Percentiles rank a stretch among this genome's conserved stretches.
These are phyloP conservation scores for Hygrocybe punicea DNA, from an alignment of 768 basidiomycete species.

Conservation along the genomic window DNA sequence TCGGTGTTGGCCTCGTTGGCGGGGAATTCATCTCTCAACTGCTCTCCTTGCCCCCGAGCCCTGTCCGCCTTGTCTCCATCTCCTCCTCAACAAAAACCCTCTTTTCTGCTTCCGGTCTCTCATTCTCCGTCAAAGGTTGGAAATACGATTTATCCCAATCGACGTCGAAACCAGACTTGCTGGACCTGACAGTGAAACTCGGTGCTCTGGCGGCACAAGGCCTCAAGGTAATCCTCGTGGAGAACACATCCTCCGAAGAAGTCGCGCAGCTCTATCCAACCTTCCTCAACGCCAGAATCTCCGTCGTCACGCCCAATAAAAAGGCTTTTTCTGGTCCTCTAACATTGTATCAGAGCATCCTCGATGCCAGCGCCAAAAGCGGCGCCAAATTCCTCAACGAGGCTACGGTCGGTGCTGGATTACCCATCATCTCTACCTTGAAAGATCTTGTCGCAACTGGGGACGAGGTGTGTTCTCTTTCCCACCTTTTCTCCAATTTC, in stretches of 20 bases:
- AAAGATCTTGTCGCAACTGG: constrained; percentile 91
- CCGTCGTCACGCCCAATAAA: constrained; percentile 96
- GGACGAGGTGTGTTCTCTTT: constrained; percentile 61
- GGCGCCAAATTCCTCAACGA: constrained; percentile 79
- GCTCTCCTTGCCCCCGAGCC: constrained; percentile 53
- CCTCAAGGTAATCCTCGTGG: constrained; percentile 68
- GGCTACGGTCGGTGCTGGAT: constrained; percentile 91
- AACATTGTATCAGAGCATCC: constrained; percentile 64
- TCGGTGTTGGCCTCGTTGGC: constrained; percentile 93
- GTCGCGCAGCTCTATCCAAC: constrained; percentile 80
- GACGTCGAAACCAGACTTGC: constrained; percentile 47
- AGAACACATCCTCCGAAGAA: constrained; percentile 85
- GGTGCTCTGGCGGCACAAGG: constrained; percentile 44
- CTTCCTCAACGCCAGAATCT: constrained; percentile 74
- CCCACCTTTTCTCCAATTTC: background rate
- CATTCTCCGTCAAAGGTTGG: constrained; percentile 38
- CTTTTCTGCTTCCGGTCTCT: constrained; percentile 48
- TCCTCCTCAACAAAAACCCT: constrained; percentile 32
- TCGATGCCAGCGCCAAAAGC: constrained; percentile 52
- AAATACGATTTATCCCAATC: constrained; percentile 39
- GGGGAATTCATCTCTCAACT: constrained; percentile 83
- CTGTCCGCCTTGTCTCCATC: constrained; percentile 65
- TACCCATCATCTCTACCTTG: constrained; percentile 88
- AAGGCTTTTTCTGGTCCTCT: constrained; percentile 84
- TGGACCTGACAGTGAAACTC: constrained; percentile 45